Evolutionary conservation across 345 rosid species (phyloP).

Genomic region (Linum tenue): DNA sequence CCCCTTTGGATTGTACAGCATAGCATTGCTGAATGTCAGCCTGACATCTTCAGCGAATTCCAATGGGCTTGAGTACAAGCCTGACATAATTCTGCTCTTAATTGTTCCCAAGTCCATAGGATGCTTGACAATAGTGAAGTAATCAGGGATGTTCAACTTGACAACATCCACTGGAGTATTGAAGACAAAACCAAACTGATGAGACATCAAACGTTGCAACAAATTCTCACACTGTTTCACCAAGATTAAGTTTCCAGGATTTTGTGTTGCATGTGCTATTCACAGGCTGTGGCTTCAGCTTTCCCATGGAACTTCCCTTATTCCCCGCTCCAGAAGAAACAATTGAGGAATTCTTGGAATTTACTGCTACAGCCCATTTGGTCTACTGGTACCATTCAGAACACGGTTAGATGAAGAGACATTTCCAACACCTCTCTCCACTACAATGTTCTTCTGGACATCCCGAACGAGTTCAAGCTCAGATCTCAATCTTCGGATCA

Average conservation of each 20-base stretch:
- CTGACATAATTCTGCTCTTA: background rate
- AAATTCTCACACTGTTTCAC: constrained; percentile 22
- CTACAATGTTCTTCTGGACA: constrained; percentile 15
- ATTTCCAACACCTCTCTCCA: constrained; percentile 5
- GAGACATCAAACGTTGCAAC: constrained; percentile 11
- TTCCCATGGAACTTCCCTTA: constrained; percentile 36
- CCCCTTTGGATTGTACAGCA: constrained; percentile 1
- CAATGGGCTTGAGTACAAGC: constrained; percentile 6
- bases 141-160: constrained; percentile 11
- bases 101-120: constrained; percentile 5
- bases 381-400: constrained; percentile 18
- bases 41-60: constrained; percentile 1
- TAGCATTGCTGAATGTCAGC: constrained; percentile 4
- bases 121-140: background rate
- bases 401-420: constrained; percentile 14
- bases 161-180: constrained; percentile 5
- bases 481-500: constrained; percentile 3
- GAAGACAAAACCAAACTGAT: constrained; percentile 4
- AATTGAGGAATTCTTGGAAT: constrained; percentile 33
- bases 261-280: constrained; percentile 31
- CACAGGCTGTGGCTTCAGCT: constrained; percentile 36
- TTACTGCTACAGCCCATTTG: constrained; percentile 25
- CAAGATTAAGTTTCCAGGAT: constrained; percentile 29
- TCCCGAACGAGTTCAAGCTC: constrained; percentile 18
- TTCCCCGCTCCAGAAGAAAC: constrained; percentile 37